phyloP scores from a whole-genome alignment of 345 rosid species.

The Camelina neglecta region DNA sequence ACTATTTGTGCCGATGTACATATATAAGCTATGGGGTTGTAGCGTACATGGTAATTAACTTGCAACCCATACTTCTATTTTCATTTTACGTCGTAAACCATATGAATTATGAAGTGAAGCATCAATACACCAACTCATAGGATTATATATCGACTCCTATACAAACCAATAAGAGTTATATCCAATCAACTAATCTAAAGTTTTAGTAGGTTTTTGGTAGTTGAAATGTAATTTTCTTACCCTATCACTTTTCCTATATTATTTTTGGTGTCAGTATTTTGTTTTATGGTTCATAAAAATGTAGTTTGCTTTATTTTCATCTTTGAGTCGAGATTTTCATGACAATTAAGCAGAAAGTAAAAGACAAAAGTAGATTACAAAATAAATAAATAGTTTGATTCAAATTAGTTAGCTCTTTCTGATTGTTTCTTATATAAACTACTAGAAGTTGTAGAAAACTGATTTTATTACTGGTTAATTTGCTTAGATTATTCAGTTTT shows the following conservation, averaged over 20 bases:
- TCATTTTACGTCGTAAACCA: constrained; percentile 12
- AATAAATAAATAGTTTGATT: neutral
- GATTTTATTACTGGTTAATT: neutral
- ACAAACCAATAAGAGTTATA: constrained; percentile 13
- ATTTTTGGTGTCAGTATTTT: neutral
- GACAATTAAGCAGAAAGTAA: neutral
- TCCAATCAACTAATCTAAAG: neutral
- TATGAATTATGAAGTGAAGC: constrained; percentile 14
- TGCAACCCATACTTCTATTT: constrained; percentile 9
- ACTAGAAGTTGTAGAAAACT: neutral
- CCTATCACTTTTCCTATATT: neutral
- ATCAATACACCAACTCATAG: constrained; percentile 18
- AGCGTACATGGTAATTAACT: neutral
- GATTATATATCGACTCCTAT: neutral
- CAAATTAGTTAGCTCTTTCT: neutral
- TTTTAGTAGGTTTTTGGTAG: neutral
- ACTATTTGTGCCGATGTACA: neutral
- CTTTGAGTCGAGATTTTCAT: neutral
- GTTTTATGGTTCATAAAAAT: neutral
- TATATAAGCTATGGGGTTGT: neutral
- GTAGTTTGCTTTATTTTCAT: neutral
- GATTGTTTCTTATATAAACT: neutral
- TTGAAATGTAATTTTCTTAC: neutral
- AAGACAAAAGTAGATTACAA: neutral
- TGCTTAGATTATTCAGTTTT: neutral